These are phyloP conservation scores for Botryotinia narcissicola DNA, from an alignment of 2,329 filamentous ascomycete genomes.

Conservation along the genomic window DNA sequence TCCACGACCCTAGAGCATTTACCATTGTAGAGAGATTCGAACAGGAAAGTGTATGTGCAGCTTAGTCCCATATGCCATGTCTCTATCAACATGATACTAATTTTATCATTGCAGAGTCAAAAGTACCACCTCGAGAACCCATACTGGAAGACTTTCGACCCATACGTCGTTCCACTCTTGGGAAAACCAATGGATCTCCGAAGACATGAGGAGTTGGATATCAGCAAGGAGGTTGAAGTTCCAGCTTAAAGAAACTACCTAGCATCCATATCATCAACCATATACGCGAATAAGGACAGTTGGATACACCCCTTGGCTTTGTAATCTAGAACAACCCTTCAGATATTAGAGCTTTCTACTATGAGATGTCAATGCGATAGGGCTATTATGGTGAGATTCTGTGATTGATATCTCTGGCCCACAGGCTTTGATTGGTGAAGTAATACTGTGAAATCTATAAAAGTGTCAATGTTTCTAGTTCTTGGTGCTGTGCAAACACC, in stretches of 20 bases:
- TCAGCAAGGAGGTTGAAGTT: constrained; percentile 48
- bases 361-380: constrained; percentile 2
- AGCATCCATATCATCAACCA: neutral
- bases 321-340: neutral
- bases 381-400: neutral
- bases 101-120: constrained; percentile 45
- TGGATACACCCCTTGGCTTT: neutral
- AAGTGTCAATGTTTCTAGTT: neutral
- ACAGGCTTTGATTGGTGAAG: neutral
- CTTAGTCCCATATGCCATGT: constrained; percentile 22
- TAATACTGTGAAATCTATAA: neutral
- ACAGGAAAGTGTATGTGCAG: constrained; percentile 55
- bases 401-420: neutral
- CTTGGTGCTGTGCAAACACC: neutral
- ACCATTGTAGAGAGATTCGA: constrained; percentile 74
- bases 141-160: constrained; percentile 63
- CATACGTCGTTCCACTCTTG: constrained; percentile 67
- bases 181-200: constrained; percentile 68
- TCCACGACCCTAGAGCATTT: constrained; percentile 65
- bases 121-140: constrained; percentile 57
- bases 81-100: constrained; percentile 16
- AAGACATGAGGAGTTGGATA: constrained; percentile 65
- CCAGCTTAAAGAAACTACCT: constrained; percentile 26
- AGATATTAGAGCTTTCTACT: neutral
- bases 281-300: neutral